phyloP scores from a whole-genome alignment of 2,329 filamentous ascomycete genomes.

The Xylariaceae sp. region DNA sequence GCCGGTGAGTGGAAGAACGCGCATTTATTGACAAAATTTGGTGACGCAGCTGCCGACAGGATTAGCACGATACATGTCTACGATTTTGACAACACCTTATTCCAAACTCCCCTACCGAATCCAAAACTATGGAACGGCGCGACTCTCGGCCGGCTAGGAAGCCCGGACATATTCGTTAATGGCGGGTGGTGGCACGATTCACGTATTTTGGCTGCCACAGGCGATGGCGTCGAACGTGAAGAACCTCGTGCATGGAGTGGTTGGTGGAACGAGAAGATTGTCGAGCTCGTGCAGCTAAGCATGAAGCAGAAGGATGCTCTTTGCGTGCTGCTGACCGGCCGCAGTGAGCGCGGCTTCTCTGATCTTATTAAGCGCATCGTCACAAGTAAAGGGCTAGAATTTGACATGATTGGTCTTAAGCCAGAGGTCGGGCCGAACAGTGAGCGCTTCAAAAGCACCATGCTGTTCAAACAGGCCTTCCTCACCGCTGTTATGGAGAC shows the following conservation, averaged over 20 bases:
- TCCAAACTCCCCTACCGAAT: slow-evolving; percentile 89
- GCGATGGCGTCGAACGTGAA: slow-evolving; percentile 80
- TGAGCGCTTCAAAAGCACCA: slow-evolving; percentile 80
- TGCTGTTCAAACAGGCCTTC: slow-evolving; percentile 90
- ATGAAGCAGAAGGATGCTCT: slow-evolving; percentile 85
- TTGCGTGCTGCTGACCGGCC: slow-evolving; percentile 85
- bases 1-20: background rate
- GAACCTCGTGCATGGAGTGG: slow-evolving; percentile 85
- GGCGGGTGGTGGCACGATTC: slow-evolving; percentile 98
- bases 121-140: slow-evolving; percentile 81
- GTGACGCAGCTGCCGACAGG: slow-evolving; percentile 59
- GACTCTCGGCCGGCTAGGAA: slow-evolving; percentile 78
- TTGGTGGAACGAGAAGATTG: slow-evolving; percentile 96
- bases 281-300: slow-evolving; percentile 78
- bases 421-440: slow-evolving; percentile 80
- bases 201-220: slow-evolving; percentile 83
- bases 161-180: slow-evolving; percentile 75
- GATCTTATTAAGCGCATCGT: slow-evolving; percentile 83
- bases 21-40: slow-evolving; percentile 17
- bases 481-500: slow-evolving; percentile 83
- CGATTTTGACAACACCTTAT: slow-evolving; percentile 98
- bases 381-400: slow-evolving; percentile 76
- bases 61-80: slow-evolving; percentile 89
- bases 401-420: slow-evolving; percentile 89
- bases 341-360: slow-evolving; percentile 77